A percentile compares a stretch with the other conserved stretches of the same genome.
Evolutionary conservation across 2,329 filamentous ascomycete species (phyloP).

Genomic region (Scorias spongiosa): DNA sequence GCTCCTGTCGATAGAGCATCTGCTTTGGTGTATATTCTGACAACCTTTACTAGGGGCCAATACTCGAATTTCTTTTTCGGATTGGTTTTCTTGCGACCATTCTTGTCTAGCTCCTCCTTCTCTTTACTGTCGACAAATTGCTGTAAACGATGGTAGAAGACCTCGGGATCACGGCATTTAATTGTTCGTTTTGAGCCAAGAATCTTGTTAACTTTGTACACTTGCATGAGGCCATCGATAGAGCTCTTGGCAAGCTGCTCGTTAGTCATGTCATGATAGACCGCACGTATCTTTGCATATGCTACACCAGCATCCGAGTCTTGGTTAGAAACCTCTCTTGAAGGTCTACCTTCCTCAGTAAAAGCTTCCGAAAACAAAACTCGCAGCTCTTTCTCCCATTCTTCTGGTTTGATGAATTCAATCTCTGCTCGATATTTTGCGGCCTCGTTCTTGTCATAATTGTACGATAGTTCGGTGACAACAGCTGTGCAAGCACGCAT

Average conservation of each 20-base stretch:
- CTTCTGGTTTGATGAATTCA: constrained; percentile 38
- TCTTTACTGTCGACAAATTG: constrained; percentile 40
- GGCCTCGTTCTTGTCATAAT: constrained; percentile 25
- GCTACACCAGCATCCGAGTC: constrained; percentile 34
- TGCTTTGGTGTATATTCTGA: constrained; percentile 37
- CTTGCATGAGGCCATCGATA: constrained; percentile 28
- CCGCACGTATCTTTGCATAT: constrained; percentile 36
- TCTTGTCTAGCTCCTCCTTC: no score
- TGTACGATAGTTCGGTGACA: constrained; percentile 45
- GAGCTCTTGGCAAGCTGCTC: constrained; percentile 23
- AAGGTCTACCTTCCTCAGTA: constrained; percentile 24
- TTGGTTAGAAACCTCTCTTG: constrained; percentile 23
- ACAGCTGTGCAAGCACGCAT: constrained; percentile 49
- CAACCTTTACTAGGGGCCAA: constrained; percentile 17
- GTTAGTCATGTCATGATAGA: constrained; percentile 30
- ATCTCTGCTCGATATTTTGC: constrained; percentile 39
- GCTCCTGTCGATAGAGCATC: constrained; percentile 37
- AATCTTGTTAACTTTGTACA: constrained; percentile 24
- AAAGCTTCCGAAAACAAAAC: constrained; percentile 35
- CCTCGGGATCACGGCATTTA: constrained; percentile 18
- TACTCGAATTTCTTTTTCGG: no score
- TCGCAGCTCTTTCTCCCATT: constrained; percentile 40
- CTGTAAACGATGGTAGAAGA: constrained; percentile 34
- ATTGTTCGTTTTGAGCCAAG: constrained; percentile 34
- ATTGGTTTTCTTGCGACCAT: no score